Evolutionary conservation across 2,329 filamentous ascomycete genomes (phyloP), one percentile per base, ranked within the genome.

Genomic region (Septoria petroselini): DNA sequence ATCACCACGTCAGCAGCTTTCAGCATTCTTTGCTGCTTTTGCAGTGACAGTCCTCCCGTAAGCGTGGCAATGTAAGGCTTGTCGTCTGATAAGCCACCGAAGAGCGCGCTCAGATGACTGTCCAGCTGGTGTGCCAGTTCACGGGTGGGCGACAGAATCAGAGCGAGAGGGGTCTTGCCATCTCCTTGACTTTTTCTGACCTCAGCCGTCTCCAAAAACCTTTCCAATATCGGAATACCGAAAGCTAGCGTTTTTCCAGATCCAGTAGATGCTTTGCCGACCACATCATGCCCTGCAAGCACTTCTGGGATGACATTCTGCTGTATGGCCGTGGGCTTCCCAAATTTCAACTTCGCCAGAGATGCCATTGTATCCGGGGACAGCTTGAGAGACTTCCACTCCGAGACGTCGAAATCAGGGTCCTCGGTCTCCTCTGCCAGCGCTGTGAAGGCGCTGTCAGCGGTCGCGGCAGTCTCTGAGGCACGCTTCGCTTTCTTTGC

Each of bases 171-270:
- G 8, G 56, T 33, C 14, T 40, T 44, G 18, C 65, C 2, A 69
- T 63, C 30, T 71, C 63, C 21, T 73, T 70, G 18, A 35, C 23
- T 35, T 49, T 58, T 40, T 44, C 52, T 25, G 53, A 48, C 30
- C 48, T 54, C 37, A 14, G 45, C 23, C 55, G 65, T 65, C 52
- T 80, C 78, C 5, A 98, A 71, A 76, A 85, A 96, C 48, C 80
- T 78, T 68, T 98, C 91, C 7, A 97, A 75, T 48, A 98, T 93
- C 0, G 93, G 93, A 55, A 98, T 90, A 1, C 86, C 89, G 68
- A 95, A 98, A 0, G 93, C 91, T 37, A 98, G 74, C 0, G 93
- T 98, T 72, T 98, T 98, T 61, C 93, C 93, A 11, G 93, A 97
- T 58, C 93, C 93, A 0, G 93, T 98, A 8, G 91, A 86, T 1